These are phyloP conservation scores for Amylocarpus encephaloides DNA, from an alignment of 2,329 filamentous ascomycete genomes.

Conservation along the genomic window DNA sequence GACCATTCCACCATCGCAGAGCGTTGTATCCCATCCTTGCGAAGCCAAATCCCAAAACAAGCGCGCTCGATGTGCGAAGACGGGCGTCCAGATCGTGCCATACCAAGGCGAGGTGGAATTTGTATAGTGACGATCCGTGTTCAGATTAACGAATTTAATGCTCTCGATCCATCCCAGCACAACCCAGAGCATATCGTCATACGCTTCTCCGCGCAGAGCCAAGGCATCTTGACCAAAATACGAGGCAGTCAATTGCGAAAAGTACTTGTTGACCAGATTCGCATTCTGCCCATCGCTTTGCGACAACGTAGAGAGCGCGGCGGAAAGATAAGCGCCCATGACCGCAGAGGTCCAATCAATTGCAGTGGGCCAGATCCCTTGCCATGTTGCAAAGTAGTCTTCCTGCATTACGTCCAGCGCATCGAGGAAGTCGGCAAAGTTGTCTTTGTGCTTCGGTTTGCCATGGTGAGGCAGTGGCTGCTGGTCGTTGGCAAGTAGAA, in stretches of 20 bases:
- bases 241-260: constrained; percentile 67
- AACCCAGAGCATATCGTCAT: constrained; percentile 94
- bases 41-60: constrained; percentile 80
- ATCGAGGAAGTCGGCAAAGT: constrained; percentile 35
- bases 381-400: constrained; percentile 68
- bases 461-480: constrained; percentile 7
- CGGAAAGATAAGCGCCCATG: constrained; percentile 70
- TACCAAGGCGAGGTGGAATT: constrained; percentile 58
- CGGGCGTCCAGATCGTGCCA: constrained; percentile 65
- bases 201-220: constrained; percentile 69
- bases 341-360: constrained; percentile 96
- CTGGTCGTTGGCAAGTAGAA: constrained; percentile 3
- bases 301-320: constrained; percentile 65
- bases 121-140: constrained; percentile 56
- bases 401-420: constrained; percentile 72
- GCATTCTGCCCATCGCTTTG: constrained; percentile 43
- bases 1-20: constrained; percentile 83
- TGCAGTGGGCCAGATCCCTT: constrained; percentile 74
- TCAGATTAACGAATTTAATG: constrained; percentile 67
- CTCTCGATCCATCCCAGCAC: constrained; percentile 85
- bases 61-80: constrained; percentile 76
- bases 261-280: constrained; percentile 78
- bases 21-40: constrained; percentile 70
- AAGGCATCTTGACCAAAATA: constrained; percentile 85
- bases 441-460: constrained; percentile 11